phyloP scores from a whole-genome alignment of 129 eudicot genomes.

The Flaveria bidentis region DNA sequence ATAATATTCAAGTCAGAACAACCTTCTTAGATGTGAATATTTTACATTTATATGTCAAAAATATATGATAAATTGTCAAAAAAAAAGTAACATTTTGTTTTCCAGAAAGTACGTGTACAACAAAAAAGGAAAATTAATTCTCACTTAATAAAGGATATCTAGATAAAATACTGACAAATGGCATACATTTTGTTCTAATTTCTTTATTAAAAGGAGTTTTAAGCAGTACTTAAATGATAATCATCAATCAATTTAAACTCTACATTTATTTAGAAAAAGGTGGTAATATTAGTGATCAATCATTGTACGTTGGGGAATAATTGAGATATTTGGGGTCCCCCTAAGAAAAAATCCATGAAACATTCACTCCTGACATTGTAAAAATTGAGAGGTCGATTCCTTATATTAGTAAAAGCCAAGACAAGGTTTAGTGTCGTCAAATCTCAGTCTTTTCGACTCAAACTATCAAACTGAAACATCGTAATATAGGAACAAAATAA shows the following conservation, averaged over 20 bases:
- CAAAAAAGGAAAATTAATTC: no score
- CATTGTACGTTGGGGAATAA: conserved; percentile 20
- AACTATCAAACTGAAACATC: not conserved
- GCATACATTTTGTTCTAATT: no score
- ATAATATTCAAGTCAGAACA: no score
- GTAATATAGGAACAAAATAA: not conserved
- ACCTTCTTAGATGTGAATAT: not conserved
- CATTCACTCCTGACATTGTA: conserved; percentile 17
- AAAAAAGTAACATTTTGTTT: not conserved
- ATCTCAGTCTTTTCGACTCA: conserved; percentile 10
- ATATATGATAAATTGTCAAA: not conserved
- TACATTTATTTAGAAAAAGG: not conserved
- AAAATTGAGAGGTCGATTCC: conserved; percentile 7
- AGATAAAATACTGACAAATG: no score
- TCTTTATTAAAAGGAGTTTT: no score
- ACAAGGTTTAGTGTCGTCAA: conserved; percentile 15
- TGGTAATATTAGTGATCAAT: conserved; percentile 23
- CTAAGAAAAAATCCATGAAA: conserved; percentile 14
- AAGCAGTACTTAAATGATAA: not conserved
- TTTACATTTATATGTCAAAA: not conserved
- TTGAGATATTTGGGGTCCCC: conserved; percentile 22
- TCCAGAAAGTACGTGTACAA: not conserved
- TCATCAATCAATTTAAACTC: not conserved
- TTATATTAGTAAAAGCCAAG: conserved; percentile 11
- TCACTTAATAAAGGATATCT: no score